Evolutionary conservation across 768 basidiomycete species (phyloP), one percentile per base, ranked within the genome.

Genomic region (Hericium rajendrae): DNA sequence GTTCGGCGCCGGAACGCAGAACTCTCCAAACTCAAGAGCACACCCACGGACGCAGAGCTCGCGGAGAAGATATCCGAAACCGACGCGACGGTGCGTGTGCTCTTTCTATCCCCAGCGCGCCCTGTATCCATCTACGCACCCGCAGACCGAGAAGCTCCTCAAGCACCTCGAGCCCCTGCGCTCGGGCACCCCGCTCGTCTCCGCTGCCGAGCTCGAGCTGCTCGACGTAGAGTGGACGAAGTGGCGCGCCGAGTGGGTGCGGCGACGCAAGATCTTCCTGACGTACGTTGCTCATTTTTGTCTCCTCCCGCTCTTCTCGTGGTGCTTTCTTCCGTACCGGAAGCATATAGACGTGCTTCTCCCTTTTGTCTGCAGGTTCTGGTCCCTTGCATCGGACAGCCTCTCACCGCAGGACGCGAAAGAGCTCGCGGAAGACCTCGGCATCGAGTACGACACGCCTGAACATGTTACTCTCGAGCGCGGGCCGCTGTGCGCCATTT

Each of bases 181-280:
- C 38, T 74, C 79, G 28, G 88, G 86, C 28, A 77, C 80, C 4
- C 78, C 81, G 6, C 76, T 85, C 24, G 78, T 93, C 32, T 88
- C 88, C 16, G 73, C 81, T 8, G 82, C 84, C 61, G 90, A 93
- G 52, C 75, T 89, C 16, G 79, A 77, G 15, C 72, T 76, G 58
- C 73, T 94, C 54, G 85, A 93, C 58, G 67, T 70, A 1, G 88
- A 93, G 37, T 94, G 91, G 87, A 71, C 64, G 6, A 82, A 79
- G 65, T 94, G 91, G 91, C 76, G 86, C 59, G 76, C 78, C 3
- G 86, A 93, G 72, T 95, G 93, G 93, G 69, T 81, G 38, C 76
- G 78, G 22, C 77, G 93, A 56, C 81, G 78, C 66, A 93, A 88
- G 67, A 72, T 86, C 2, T 95, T 91, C 71, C 79, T 75, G 57